Base-by-base conservation (phyloP, 2,329 filamentous ascomycete genomes). In the Curvularia eragrostidis region DNA sequence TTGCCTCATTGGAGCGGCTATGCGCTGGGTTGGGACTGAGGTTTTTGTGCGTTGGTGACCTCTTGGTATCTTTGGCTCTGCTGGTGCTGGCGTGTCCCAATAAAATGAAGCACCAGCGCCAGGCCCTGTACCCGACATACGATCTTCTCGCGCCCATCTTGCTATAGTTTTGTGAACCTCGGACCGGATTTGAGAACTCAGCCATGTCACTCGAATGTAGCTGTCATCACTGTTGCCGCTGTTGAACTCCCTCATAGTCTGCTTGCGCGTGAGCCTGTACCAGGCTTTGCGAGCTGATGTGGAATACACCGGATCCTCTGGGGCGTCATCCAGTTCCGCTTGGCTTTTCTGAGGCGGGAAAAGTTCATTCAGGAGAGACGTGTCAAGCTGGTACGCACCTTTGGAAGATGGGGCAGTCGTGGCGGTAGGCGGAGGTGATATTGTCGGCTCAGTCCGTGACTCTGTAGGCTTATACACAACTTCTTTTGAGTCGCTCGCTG, bases 191-290 rank as follows among this genome's bases (percentile, higher is more conserved):
- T 68, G 48, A 3, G 77, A 78, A 19, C 64, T 71, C 18, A 61
- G 61, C 76, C 75, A 78, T 6, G 69, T 74, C 5, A 78, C 70
- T 6, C 77, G 74, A 13, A 77, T 67, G 44, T 78, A 76, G 51
- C 67, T 77, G 48, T 76, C 71, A 28, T 74, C 70, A 10, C 69
- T 67, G 6, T 65, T 67, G 6, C 72, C 75, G 32, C 53, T 71
- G 43, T 77, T 75, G 66, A 67, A 77, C 30, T 77, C 75, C 15
- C 75, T 66, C 67, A 78, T 64, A 5, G 75, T 78, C 52, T 78
- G 70, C 43, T 70, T 72, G 9, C 76, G 72, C 1, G 75, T 78
- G 1, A 78, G 56, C 10, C 75, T 69, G 54, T 78, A 78, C 77
- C 77, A 78, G 8, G 75, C 68, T 61, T 77, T 78, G 5, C 75